Evolutionary conservation across 345 rosid genomes (phyloP).

Genomic region (Acer saccharum): DNA sequence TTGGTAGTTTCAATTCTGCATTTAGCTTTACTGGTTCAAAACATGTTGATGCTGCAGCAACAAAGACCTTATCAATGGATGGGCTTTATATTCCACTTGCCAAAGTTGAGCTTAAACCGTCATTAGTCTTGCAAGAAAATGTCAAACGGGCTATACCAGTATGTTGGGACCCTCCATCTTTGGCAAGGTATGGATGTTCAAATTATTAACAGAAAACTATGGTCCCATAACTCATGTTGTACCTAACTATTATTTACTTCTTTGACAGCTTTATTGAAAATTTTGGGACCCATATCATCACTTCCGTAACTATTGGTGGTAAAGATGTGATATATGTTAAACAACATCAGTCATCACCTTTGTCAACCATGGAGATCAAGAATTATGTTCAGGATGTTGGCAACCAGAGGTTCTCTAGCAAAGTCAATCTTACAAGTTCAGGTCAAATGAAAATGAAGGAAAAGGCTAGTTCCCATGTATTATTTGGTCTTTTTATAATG

Average conservation of each 20-base stretch:
- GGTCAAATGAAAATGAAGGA: conserved; percentile 63
- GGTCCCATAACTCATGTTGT: neutral
- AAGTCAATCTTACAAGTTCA: conserved; percentile 39
- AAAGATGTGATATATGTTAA: conserved; percentile 71
- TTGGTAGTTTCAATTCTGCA: conserved; percentile 68
- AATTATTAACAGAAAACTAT: conserved; percentile 9
- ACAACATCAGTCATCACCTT: conserved; percentile 70
- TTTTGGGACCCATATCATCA: conserved; percentile 71
- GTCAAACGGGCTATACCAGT: conserved; percentile 54
- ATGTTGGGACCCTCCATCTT: conserved; percentile 62
- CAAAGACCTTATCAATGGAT: conserved; percentile 64
- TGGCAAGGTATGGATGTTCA: conserved; percentile 55
- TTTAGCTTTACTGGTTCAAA: conserved; percentile 67
- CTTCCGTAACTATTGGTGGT: conserved; percentile 76
- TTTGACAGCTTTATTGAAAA: conserved; percentile 68
- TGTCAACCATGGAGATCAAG: conserved; percentile 59
- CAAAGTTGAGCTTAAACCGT: conserved; percentile 49
- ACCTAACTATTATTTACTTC: conserved; percentile 20
- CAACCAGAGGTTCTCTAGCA: conserved; percentile 62
- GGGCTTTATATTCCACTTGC: conserved; percentile 65
- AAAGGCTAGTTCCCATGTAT: conserved; percentile 56
- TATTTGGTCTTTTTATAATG: neutral
- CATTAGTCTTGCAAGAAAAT: conserved; percentile 48
- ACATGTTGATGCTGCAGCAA: conserved; percentile 55
- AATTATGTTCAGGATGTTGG: conserved; percentile 66